Conservation (phyloP, 495 filamentous ascomycete species). For the Cercophora newfieldiana region DNA sequence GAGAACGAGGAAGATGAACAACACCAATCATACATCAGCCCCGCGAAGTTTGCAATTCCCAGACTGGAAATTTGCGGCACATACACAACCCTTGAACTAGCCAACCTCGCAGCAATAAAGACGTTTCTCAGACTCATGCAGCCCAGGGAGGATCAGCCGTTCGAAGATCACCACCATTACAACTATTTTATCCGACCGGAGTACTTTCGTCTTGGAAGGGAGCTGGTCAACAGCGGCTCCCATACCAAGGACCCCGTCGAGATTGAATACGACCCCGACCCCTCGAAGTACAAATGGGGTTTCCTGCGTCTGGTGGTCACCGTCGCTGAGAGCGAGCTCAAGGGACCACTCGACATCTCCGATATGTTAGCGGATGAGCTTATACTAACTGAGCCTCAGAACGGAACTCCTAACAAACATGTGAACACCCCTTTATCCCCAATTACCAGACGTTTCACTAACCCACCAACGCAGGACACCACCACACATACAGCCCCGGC, state of each 20-base stretch:
- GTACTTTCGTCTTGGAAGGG: neutral
- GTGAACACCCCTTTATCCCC: neutral
- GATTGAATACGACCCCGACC: slow-evolving; percentile 14
- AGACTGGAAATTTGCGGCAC: slow-evolving; percentile 4
- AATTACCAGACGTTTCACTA: neutral
- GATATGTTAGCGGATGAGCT: slow-evolving; percentile 17
- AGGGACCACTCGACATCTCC: slow-evolving; percentile 24
- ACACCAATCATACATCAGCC: no score
- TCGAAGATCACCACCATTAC: slow-evolving; percentile 15
- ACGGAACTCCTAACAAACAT: neutral
- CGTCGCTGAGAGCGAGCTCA: slow-evolving; percentile 14
- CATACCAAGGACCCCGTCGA: neutral
- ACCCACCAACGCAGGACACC: neutral
- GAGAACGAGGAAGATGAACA: neutral
- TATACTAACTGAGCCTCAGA: neutral
- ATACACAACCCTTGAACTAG: slow-evolving; percentile 17
- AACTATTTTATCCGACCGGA: neutral
- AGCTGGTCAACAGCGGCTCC: neutral
- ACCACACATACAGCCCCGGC: neutral
- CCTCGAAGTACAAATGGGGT: slow-evolving; percentile 14
- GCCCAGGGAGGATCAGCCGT: neutral
- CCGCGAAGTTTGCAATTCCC: neutral
- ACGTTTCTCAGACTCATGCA: slow-evolving; percentile 12
- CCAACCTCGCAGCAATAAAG: slow-evolving; percentile 14
- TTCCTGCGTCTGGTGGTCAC: slow-evolving; percentile 22